Conservation (phyloP, 148 eudicot genomes). For the Rhododendron ferrugineum region DNA sequence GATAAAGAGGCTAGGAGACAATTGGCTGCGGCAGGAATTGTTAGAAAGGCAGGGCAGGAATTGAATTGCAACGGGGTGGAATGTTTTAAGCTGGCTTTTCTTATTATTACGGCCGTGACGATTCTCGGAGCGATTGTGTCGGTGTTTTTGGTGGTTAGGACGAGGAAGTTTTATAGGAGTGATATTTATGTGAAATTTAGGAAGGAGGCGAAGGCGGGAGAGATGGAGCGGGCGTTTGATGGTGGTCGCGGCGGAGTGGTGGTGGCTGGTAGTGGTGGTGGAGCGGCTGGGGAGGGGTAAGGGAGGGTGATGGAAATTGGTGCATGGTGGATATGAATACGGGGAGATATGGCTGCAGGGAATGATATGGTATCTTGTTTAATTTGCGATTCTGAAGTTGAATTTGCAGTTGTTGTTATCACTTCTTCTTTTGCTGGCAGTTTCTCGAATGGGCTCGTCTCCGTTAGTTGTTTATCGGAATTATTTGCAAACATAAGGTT, state of each 20-base stretch:
- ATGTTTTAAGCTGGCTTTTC: constrained; percentile 26
- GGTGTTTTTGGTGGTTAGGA: constrained; percentile 26
- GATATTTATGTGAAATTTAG: constrained; percentile 34
- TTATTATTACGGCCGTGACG: constrained; percentile 22
- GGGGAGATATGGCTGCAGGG: no score
- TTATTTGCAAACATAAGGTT: no score
- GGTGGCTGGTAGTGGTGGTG: no score
- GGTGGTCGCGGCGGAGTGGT: neutral
- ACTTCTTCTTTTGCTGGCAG: no score
- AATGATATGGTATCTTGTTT: no score
- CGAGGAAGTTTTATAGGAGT: constrained; percentile 33
- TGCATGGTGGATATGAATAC: no score
- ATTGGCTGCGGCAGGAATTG: constrained; percentile 12
- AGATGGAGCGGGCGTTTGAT: neutral
- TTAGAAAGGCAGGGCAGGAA: constrained; percentile 17
- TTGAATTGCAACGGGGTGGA: constrained; percentile 27
- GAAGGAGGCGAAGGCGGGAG: constrained; percentile 8
- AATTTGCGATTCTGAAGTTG: no score
- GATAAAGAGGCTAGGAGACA: constrained; percentile 32
- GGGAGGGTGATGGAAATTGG: no score
- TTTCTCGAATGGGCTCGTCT: no score
- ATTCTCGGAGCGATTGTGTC: constrained; percentile 25
- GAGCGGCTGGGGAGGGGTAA: no score
- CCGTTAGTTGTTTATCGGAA: no score
- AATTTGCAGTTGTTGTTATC: no score